Evolutionary conservation across 2,329 filamentous ascomycete genomes (phyloP), one percentile per base, ranked within the genome.

Genomic region (Penicillium sp.): DNA sequence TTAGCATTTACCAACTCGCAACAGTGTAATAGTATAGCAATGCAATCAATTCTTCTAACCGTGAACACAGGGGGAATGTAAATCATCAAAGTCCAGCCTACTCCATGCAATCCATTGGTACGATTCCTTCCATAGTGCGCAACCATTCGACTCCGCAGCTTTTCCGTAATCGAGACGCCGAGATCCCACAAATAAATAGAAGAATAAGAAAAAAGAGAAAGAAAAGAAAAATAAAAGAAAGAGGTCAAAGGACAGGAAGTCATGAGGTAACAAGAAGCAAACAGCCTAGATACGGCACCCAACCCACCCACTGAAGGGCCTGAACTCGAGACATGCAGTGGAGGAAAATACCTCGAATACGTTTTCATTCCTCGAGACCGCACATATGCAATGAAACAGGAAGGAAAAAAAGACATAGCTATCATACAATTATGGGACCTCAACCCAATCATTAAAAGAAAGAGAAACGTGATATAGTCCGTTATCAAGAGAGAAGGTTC

Each of bases 401-500:
- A 26, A 44, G 49, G 39, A 60, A 47, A 35, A 26, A 48, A 26
- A 56, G 53, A 42, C 50, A 55, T 33, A 39, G 45, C 52, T 52
- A 43, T 56, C 54, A 56, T 56, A 56, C 54, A 56, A 21, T 46
- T 48, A 46, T 26, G 21, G 33, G 27, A 39, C 37, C 48, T 50
- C 44, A 10, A 13, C 42, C 31, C n/a, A 21, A 14, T 11, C 24
- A 22, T 22, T 45, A 24, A 52, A 16, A 45, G 37, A 19, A 31
- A 7, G 21, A 50, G 16, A 29, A 29, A 51, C 31, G 16, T 21
- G 49, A 47, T 48, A 14, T 11, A 26, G 43, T 35, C 35, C 39
- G 26, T 49, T 24, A 48, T 77, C 74, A 91, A 48, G 85, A 88
- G 53, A 93, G 80, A 49, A 93, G 74, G 67, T 93, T 92, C 65